Evolutionary conservation across 2,329 filamentous ascomycete genomes (phyloP).

Genomic region (Penicillium carneum): DNA sequence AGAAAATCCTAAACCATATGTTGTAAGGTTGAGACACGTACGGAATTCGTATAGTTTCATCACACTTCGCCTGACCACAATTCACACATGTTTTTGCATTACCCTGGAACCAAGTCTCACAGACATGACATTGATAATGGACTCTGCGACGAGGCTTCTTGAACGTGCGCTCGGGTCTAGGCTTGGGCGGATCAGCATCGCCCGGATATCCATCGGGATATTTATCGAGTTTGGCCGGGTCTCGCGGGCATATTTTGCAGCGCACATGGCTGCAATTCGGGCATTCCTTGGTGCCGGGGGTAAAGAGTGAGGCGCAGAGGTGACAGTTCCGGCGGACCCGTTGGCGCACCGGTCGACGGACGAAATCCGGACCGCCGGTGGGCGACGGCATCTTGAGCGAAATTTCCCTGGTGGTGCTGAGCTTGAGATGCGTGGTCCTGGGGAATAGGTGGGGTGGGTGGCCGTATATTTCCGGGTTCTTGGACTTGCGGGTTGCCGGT

Average conservation of each 20-base stretch:
- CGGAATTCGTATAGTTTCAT: constrained; percentile 53
- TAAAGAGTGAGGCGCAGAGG: constrained; percentile 71
- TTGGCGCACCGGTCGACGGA: constrained; percentile 75
- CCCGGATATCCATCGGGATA: constrained; percentile 56
- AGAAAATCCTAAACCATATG: neutral
- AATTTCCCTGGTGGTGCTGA: constrained; percentile 33
- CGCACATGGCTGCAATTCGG: constrained; percentile 72
- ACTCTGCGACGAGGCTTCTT: constrained; percentile 49
- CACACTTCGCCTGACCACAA: constrained; percentile 53
- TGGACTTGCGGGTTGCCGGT: constrained; percentile 47
- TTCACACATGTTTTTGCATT: constrained; percentile 45
- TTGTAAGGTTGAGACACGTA: constrained; percentile 38
- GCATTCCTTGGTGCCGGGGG: constrained; percentile 67
- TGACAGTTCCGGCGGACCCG: constrained; percentile 79
- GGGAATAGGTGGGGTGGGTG: constrained; percentile 53
- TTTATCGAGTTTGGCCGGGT: constrained; percentile 64
- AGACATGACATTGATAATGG: constrained; percentile 54
- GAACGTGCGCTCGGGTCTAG: constrained; percentile 45
- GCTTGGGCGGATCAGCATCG: constrained; percentile 51
- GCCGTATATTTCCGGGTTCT: constrained; percentile 40
- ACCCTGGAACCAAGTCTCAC: constrained; percentile 44
- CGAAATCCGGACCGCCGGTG: constrained; percentile 72
- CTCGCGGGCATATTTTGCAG: constrained; percentile 80
- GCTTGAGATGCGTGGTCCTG: constrained; percentile 25
- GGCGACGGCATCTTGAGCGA: constrained; percentile 64